Evolutionary conservation across 129 eudicot genomes (phyloP), one percentile per base, ranked within the genome.

Genomic region (Silybum marianum): DNA sequence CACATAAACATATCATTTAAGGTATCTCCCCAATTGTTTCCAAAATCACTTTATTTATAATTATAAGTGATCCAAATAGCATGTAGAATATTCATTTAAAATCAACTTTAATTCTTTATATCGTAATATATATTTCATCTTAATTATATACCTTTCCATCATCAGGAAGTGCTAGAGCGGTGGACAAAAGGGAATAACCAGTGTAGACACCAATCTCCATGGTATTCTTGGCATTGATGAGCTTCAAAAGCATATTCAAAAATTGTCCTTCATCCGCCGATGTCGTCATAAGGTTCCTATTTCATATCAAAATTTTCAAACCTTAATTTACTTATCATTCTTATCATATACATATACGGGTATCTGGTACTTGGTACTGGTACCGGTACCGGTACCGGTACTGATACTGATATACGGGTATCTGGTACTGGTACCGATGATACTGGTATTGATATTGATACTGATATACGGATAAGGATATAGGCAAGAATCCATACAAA

Each of bases 241-340:
- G 84, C 76, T 89, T 89, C 0, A 89, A 3, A 18, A 89, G 86
- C 85, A 89, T 73, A 82, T 79, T 89, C 60, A 89, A 54, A 80
- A 89, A 89, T 25, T 89, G 92, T 11, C 92, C 90, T 86, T 89
- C 92, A 80, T 89, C 92, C 0, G 92, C 92, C 0, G 92, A 89
- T 7, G 90, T 89, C 0, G 92, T 89, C 90, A 89, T 86, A 12
- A 89, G 72, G 79, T 89, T 89, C 92, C 92, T 89, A 34, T 71
- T 25, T 22, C 68, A 39, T 22, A 75, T 26, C 24, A 78, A 25
- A 25, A 54, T 18, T 0, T 18, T 13, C 19, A 14, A 48, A 67
- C 18, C 7, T 68, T 23, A 24, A 36, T 25, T 68, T 68, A 68
- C 18, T 22, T 30, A 68, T 68, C 9, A n/a, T n/a, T n/a, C n/a